Percentiles rank a stretch among this genome's conserved stretches.
Conservation (phyloP, 169 alveolate genomes). For the Plasmodium adleri region DNA sequence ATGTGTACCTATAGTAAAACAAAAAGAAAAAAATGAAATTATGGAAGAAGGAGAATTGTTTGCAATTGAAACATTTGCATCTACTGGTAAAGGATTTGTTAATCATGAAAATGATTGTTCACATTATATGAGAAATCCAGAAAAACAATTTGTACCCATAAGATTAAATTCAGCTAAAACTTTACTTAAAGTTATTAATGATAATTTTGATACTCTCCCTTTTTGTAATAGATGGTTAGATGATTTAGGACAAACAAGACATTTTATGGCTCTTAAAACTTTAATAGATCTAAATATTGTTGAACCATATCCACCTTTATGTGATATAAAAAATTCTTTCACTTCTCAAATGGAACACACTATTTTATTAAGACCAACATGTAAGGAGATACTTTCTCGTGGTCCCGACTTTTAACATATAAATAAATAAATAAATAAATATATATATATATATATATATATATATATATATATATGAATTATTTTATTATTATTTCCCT, state of each 20-base stretch:
- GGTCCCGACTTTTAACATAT: slow-evolving; percentile 96
- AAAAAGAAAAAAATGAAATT: slow-evolving; percentile 89
- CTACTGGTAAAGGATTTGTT: slow-evolving; percentile 97
- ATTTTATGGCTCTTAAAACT: slow-evolving; percentile 94
- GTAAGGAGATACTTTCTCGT: slow-evolving; percentile 98
- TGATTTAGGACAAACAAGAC: slow-evolving; percentile 96
- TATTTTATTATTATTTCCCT: too few relatives aligned
- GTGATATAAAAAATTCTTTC: slow-evolving; percentile 96
- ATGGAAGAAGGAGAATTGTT: slow-evolving; percentile 99
- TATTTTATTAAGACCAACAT: slow-evolving; percentile 96
- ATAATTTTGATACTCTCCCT: slow-evolving; percentile 98
- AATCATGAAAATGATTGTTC: slow-evolving; percentile 93
- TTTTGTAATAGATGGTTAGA: slow-evolving; percentile 99
- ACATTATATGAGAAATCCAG: slow-evolving; percentile 98
- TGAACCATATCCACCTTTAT: slow-evolving; percentile 99
- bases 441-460: too few relatives aligned
- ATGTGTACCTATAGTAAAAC: slow-evolving; percentile 98
- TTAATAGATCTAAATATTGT: slow-evolving; percentile 97
- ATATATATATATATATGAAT: too few relatives aligned
- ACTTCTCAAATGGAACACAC: slow-evolving; percentile 99
- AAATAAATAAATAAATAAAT: neutral
- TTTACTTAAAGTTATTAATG: slow-evolving; percentile 93
- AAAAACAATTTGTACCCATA: slow-evolving; percentile 91
- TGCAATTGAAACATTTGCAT: slow-evolving; percentile 99
- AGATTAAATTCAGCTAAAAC: slow-evolving; percentile 94